A percentile compares a stretch with the other conserved stretches of the same genome.
These are phyloP conservation scores for Dictyostelium firmibasis DNA, from an alignment of 78 protist genomes.

Conservation along the genomic window DNA sequence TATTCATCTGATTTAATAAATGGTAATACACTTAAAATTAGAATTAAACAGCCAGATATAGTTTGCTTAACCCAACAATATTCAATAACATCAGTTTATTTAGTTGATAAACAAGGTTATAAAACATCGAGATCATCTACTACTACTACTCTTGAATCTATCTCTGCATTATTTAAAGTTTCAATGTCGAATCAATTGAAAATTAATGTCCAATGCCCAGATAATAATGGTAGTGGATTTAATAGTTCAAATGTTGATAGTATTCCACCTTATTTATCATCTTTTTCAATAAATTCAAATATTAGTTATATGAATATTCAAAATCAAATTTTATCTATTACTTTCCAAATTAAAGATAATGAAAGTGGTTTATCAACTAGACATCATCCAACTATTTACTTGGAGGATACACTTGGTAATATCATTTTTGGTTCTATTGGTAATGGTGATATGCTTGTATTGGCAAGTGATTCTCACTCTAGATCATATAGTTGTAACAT, in stretches of 20 bases:
- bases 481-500: not conserved
- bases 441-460: not conserved
- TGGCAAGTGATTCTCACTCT: not conserved
- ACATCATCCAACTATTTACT: not conserved
- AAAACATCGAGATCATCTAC: not conserved
- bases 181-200: not conserved
- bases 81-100: not conserved
- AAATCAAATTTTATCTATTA: not conserved
- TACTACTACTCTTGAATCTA: not conserved
- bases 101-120: slow-evolving; percentile 3
- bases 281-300: not conserved
- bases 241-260: not conserved
- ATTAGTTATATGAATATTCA: not conserved
- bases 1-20: not conserved
- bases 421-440: not conserved
- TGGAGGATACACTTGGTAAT: not conserved
- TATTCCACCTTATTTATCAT: not conserved
- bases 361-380: not conserved
- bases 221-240: not conserved
- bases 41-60: not conserved
- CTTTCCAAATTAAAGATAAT: not conserved
- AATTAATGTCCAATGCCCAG: not conserved
- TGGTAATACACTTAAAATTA: not conserved
- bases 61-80: not conserved
- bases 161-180: not conserved